These are phyloP conservation scores for Penicillium sp. DNA, from an alignment of 2,329 filamentous ascomycete species.

Conservation along the genomic window DNA sequence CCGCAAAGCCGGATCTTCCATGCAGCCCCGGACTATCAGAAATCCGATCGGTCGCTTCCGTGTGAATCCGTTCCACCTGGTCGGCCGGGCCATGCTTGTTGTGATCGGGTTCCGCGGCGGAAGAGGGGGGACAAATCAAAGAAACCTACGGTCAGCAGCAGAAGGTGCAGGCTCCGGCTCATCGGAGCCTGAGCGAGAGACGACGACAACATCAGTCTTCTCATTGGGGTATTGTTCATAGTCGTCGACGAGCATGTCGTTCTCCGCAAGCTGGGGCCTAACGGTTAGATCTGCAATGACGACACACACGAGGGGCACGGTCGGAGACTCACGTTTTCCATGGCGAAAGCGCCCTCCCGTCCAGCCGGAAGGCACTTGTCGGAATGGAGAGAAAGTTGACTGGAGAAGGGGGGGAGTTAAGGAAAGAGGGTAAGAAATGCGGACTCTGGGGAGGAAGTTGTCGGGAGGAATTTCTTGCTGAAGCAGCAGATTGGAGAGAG, in stretches of 20 bases:
- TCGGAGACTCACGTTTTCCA: constrained; percentile 46
- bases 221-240: constrained; percentile 60
- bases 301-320: constrained; percentile 31
- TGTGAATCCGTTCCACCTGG: neutral
- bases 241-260: constrained; percentile 63
- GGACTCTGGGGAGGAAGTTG: constrained; percentile 11
- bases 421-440: constrained; percentile 9
- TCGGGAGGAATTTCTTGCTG: constrained; percentile 22
- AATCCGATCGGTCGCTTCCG: neutral
- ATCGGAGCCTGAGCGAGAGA: constrained; percentile 59
- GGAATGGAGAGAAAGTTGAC: constrained; percentile 12
- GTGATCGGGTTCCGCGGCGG: neutral
- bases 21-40: neutral
- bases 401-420: constrained; percentile 3
- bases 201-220: constrained; percentile 62
- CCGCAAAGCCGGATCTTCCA: neutral
- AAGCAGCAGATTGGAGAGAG: constrained; percentile 21
- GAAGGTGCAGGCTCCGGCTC: constrained; percentile 57
- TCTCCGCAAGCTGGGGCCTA: constrained; percentile 52
- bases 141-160: constrained; percentile 57
- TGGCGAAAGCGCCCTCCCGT: constrained; percentile 40
- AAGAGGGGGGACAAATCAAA: constrained; percentile 12
- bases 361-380: constrained; percentile 26
- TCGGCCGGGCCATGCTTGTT: neutral
- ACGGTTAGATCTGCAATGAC: constrained; percentile 27